These are phyloP conservation scores for Cubamyces lactineus DNA, from an alignment of 768 basidiomycete species.

Conservation along the genomic window DNA sequence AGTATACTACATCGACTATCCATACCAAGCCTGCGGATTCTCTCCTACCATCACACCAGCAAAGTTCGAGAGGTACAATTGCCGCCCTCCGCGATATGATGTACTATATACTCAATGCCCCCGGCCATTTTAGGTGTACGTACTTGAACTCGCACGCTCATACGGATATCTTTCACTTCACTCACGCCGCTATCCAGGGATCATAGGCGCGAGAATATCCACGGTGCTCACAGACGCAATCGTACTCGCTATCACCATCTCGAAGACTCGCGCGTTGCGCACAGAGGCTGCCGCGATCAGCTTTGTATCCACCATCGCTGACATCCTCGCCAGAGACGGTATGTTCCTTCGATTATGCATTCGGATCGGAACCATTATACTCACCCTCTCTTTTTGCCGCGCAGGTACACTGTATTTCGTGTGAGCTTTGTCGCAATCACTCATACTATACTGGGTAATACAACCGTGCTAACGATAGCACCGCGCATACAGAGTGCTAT, in stretches of 20 bases:
- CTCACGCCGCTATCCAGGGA: neutral
- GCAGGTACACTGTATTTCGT: conserved; percentile 1
- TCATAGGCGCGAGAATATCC: conserved; percentile 1
- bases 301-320: neutral
- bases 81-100: too few relatives aligned
- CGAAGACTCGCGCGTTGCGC: neutral
- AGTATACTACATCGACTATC: neutral
- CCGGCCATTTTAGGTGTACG: neutral
- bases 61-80: neutral
- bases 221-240: neutral
- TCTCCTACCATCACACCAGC: neutral
- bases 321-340: conserved; percentile 13
- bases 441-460: neutral
- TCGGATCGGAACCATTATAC: neutral
- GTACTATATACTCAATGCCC: too few relatives aligned
- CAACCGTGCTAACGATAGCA: too few relatives aligned
- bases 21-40: neutral
- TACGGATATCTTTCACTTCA: too few relatives aligned
- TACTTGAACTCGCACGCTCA: neutral
- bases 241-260: conserved; percentile 3
- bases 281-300: neutral
- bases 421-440: neutral
- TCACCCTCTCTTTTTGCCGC: neutral
- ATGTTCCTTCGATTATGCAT: neutral
- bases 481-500: neutral